These are phyloP conservation scores for Penicillium daleae DNA, from an alignment of 495 filamentous ascomycete species.

Conservation along the genomic window DNA sequence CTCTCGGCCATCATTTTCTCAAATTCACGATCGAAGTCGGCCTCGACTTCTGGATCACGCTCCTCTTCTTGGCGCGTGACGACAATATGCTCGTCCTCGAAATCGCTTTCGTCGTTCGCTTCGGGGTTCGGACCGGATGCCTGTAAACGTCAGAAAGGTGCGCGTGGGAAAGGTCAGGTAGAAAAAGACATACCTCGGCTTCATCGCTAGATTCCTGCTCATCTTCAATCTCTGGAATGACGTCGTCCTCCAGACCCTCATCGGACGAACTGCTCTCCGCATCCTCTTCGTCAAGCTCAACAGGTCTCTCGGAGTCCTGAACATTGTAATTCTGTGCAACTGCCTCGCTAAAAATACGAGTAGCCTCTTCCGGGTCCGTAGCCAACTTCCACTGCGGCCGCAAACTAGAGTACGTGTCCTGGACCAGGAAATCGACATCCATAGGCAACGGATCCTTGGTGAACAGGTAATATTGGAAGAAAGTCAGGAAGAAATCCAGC, in stretches of 20 bases:
- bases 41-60: conserved; percentile 90
- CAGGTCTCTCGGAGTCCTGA: conserved; percentile 65
- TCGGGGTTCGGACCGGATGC: conserved; percentile 55
- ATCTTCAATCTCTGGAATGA: conserved; percentile 59
- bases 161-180: background rate
- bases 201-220: conserved; percentile 63
- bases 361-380: conserved; percentile 79
- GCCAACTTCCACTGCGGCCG: conserved; percentile 91
- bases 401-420: conserved; percentile 83
- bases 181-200: conserved; percentile 47
- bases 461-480: conserved; percentile 96
- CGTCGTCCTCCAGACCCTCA: conserved; percentile 61
- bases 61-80: conserved; percentile 89
- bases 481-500: conserved; percentile 96
- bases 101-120: conserved; percentile 51
- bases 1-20: conserved; percentile 99
- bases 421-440: conserved; percentile 96
- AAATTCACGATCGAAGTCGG: conserved; percentile 97
- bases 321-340: conserved; percentile 86
- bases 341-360: conserved; percentile 81
- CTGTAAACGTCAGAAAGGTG: conserved; percentile 27
- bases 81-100: conserved; percentile 82
- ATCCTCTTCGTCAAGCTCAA: conserved; percentile 68
- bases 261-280: conserved; percentile 65
- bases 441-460: conserved; percentile 93